Conservation (phyloP, 1,139 yeast species). For the Hyphopichia pseudoburtonii region DNA sequence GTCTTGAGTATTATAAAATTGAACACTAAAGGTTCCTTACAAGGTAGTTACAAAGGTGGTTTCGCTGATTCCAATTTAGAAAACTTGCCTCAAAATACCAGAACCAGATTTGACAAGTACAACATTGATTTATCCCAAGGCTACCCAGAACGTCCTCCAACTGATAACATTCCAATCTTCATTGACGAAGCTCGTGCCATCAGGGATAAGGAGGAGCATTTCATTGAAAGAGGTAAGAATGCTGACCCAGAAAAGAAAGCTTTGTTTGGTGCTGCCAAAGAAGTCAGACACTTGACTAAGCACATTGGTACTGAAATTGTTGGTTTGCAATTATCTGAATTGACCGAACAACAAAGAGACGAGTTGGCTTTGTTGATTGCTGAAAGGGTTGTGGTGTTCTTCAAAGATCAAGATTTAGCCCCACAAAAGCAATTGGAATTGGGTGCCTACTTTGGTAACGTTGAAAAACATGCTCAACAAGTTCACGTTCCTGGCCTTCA, state of each 20-base stretch:
- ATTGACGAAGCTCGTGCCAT: slow-evolving; percentile 15
- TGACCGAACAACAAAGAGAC: slow-evolving; percentile 20
- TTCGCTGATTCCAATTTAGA: slow-evolving; percentile 10
- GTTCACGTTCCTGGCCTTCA: slow-evolving; percentile 40
- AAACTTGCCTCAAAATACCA: slow-evolving; percentile 33
- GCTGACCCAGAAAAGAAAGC: slow-evolving; percentile 23
- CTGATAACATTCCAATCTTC: slow-evolving; percentile 15
- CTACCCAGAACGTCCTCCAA: slow-evolving; percentile 40
- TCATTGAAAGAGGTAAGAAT: slow-evolving; percentile 15
- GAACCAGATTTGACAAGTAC: slow-evolving; percentile 29
- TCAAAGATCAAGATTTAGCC: slow-evolving; percentile 47
- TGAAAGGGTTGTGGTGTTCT: slow-evolving; percentile 51
- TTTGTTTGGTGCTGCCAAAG: slow-evolving; percentile 18
- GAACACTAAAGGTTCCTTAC: slow-evolving; percentile 1
- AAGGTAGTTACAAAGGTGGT: slow-evolving; percentile 8
- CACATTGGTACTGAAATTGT: slow-evolving; percentile 22
- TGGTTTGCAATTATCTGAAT: slow-evolving; percentile 19
- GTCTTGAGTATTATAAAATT: slow-evolving; percentile 5
- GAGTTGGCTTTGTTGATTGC: slow-evolving; percentile 50
- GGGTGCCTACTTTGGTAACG: slow-evolving; percentile 46
- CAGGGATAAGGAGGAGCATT: slow-evolving; percentile 14
- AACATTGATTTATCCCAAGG: slow-evolving; percentile 43
- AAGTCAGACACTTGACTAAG: slow-evolving; percentile 18
- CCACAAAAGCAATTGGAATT: slow-evolving; percentile 45
- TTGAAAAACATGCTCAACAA: slow-evolving; percentile 49